Conservation (phyloP, 2,329 filamentous ascomycete genomes). For the Pseudocercospora macadamiae region DNA sequence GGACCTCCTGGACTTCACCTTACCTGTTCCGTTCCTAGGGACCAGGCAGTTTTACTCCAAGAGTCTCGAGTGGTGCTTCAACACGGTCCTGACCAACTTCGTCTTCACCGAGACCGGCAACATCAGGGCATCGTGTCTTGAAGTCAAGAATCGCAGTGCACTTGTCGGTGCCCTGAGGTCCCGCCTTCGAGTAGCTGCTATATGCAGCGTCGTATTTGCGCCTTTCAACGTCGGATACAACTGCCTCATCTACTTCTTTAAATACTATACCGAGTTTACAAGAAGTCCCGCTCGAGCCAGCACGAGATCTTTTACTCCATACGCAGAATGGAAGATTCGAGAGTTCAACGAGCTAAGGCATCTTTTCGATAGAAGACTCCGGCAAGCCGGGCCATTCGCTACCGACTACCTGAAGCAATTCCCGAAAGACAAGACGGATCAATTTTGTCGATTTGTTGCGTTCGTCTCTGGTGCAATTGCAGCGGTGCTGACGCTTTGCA, state of each 20-base stretch:
- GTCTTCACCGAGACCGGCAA: conserved; percentile 90
- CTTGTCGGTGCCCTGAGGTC: conserved; percentile 77
- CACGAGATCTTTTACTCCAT: conserved; percentile 86
- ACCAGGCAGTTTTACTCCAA: conserved; percentile 83
- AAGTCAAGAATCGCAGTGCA: conserved; percentile 75
- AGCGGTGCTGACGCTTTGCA: conserved; percentile 80
- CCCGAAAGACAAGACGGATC: conserved; percentile 90
- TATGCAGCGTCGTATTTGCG: conserved; percentile 83
- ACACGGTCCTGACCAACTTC: conserved; percentile 88
- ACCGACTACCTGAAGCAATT: conserved; percentile 94
- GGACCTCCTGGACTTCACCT: conserved; percentile 83
- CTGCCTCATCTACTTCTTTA: conserved; percentile 87
- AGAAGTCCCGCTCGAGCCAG: conserved; percentile 86
- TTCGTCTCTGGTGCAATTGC: conserved; percentile 87
- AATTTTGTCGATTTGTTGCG: conserved; percentile 79
- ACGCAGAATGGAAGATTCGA: conserved; percentile 97
- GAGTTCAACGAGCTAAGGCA: conserved; percentile 97
- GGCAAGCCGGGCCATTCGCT: conserved; percentile 94
- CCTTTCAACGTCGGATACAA: conserved; percentile 88
- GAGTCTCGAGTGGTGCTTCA: conserved; percentile 88
- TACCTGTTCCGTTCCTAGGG: conserved; percentile 81
- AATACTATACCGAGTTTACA: conserved; percentile 96
- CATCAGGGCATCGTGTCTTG: conserved; percentile 82
- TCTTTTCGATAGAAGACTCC: conserved; percentile 83
- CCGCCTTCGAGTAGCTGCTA: conserved; percentile 78